These are phyloP conservation scores for Aspergillus versicolor DNA, from an alignment of 2,329 filamentous ascomycete species.

Conservation along the genomic window DNA sequence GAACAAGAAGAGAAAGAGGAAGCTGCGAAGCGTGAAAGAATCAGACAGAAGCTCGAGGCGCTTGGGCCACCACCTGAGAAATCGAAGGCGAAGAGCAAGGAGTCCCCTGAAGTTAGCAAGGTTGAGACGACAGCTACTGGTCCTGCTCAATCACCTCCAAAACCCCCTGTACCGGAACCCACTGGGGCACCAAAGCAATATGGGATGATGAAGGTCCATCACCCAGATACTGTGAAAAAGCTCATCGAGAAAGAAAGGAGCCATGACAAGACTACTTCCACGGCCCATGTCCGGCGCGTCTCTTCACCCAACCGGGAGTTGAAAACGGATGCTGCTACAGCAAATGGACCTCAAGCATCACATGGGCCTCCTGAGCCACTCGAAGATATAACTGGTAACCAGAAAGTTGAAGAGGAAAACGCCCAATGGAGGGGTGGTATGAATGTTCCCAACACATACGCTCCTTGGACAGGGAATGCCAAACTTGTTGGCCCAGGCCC, in stretches of 20 bases:
- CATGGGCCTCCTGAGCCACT: conserved; percentile 22
- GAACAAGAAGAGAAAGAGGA: conserved; percentile 58
- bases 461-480: conserved; percentile 37
- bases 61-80: conserved; percentile 49
- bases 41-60: conserved; percentile 56
- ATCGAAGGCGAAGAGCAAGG: conserved; percentile 28
- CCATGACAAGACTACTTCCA: conserved; percentile 31
- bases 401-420: conserved; percentile 34
- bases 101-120: conserved; percentile 28
- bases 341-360: conserved; percentile 32
- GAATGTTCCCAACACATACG: conserved; percentile 36
- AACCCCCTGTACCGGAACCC: conserved; percentile 58
- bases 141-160: conserved; percentile 54
- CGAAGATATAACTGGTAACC: conserved; percentile 24
- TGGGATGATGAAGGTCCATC: conserved; percentile 63
- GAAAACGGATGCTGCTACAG: conserved; percentile 22
- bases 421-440: conserved; percentile 40
- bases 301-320: conserved; percentile 33
- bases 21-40: conserved; percentile 57
- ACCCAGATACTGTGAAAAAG: conserved; percentile 54
- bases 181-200: conserved; percentile 60
- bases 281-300: conserved; percentile 27
- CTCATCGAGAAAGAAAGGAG: conserved; percentile 38
- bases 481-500: conserved; percentile 35
- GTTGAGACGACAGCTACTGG: conserved; percentile 25